These are phyloP conservation scores for Lachancea sp. DNA, from an alignment of 805 yeast species.

Conservation along the genomic window DNA sequence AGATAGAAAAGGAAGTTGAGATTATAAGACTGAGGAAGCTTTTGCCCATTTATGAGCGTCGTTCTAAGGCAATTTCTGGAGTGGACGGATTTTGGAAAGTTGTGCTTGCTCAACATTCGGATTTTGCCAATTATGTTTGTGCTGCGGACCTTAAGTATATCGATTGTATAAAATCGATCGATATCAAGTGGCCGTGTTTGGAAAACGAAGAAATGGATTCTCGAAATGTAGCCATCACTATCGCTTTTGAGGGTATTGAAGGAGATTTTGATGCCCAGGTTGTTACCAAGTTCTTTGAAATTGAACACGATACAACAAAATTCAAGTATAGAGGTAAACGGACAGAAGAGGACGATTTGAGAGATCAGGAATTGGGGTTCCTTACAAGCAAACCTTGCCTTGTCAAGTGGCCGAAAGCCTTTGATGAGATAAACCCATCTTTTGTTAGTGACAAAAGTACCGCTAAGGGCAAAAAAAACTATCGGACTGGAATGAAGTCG, in stretches of 20 bases:
- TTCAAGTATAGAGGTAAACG: slow-evolving; percentile 15
- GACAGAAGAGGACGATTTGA: slow-evolving; percentile 21
- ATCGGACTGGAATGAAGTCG: slow-evolving; percentile 69
- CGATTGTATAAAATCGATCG: slow-evolving; percentile 59
- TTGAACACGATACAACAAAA: slow-evolving; percentile 26
- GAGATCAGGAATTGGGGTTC: slow-evolving; percentile 48
- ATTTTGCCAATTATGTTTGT: slow-evolving; percentile 71
- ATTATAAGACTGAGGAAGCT: slow-evolving; percentile 46
- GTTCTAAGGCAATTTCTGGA: slow-evolving; percentile 46
- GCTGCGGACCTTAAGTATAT: slow-evolving; percentile 72
- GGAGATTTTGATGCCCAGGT: slow-evolving; percentile 49
- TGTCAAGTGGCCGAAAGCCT: slow-evolving; percentile 64
- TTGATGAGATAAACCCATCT: slow-evolving; percentile 50
- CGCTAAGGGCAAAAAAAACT: slow-evolving; percentile 49
- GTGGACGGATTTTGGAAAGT: slow-evolving; percentile 85
- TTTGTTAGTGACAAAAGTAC: slow-evolving; percentile 41
- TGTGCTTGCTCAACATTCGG: slow-evolving; percentile 77
- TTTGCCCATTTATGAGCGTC: slow-evolving; percentile 48
- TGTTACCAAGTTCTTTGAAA: slow-evolving; percentile 53
- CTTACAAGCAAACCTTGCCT: slow-evolving; percentile 48
- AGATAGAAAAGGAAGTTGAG: slow-evolving; percentile 54
- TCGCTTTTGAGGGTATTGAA: slow-evolving; percentile 47
- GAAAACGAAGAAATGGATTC: slow-evolving; percentile 36
- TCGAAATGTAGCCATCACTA: slow-evolving; percentile 53
- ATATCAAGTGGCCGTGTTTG: slow-evolving; percentile 45